Percentiles rank a stretch among this genome's conserved stretches.
Conservation (phyloP, 2,329 filamentous ascomycete species). For the Hypoxylon sp. region DNA sequence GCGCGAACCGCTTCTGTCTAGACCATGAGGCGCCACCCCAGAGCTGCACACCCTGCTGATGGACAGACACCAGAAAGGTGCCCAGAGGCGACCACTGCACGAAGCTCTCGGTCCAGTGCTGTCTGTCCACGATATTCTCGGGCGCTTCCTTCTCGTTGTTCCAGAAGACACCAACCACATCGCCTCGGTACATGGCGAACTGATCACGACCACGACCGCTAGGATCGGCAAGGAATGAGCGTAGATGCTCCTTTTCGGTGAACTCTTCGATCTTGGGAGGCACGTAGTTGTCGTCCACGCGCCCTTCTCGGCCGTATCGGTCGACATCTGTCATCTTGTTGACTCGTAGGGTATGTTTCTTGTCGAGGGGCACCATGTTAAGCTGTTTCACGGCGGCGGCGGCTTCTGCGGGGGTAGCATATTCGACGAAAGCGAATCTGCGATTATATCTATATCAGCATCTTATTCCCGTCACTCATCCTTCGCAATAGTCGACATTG, state of each 20-base stretch:
- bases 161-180: slow-evolving; percentile 95
- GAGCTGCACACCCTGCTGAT: slow-evolving; percentile 94
- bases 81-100: slow-evolving; percentile 97
- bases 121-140: slow-evolving; percentile 88
- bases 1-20: slow-evolving; percentile 90
- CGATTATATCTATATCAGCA: slow-evolving; percentile 17
- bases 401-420: slow-evolving; percentile 88
- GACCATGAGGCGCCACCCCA: slow-evolving; percentile 94
- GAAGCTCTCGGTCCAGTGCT: slow-evolving; percentile 98
- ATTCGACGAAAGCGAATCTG: slow-evolving; percentile 97
- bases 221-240: slow-evolving; percentile 90
- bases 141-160: slow-evolving; percentile 94
- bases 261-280: slow-evolving; percentile 85
- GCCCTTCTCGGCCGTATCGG: slow-evolving; percentile 91
- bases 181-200: slow-evolving; percentile 92
- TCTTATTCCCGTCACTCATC: too few relatives aligned
- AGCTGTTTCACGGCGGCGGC: slow-evolving; percentile 88
- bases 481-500: too few relatives aligned
- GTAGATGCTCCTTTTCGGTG: slow-evolving; percentile 89
- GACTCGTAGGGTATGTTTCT: slow-evolving; percentile 92
- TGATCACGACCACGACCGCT: slow-evolving; percentile 86
- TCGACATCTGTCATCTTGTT: slow-evolving; percentile 99
- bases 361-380: slow-evolving; percentile 88
- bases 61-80: slow-evolving; percentile 93
- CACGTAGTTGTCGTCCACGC: slow-evolving; percentile 89